Conservation (phyloP, 1,139 yeast species). For the Waltiozyma sp. region DNA sequence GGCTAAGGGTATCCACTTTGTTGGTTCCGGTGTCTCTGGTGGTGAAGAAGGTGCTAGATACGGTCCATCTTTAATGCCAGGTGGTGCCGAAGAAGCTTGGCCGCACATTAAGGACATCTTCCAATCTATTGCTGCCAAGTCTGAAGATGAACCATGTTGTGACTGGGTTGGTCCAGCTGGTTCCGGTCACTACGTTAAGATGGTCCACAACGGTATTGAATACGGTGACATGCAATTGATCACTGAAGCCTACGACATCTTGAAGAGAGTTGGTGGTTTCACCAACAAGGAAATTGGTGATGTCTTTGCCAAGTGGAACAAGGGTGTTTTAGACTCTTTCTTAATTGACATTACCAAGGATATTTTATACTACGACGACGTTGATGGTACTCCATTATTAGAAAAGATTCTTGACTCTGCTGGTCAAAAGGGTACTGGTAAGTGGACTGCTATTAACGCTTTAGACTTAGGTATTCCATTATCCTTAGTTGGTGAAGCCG, state of each 20-base stretch:
- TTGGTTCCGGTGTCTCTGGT: conserved; percentile 99
- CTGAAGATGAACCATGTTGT: conserved; percentile 99
- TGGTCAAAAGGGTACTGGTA: conserved; percentile 99
- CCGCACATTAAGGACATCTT: conserved; percentile 94
- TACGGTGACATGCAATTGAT: conserved; percentile 99
- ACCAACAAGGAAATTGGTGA: conserved; percentile 87
- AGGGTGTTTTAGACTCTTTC: conserved; percentile 95
- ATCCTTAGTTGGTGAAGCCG: conserved; percentile 97
- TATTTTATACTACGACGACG: conserved; percentile 73
- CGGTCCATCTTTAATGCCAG: conserved; percentile 99
- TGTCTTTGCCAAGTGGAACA: conserved; percentile 90
- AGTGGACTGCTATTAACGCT: conserved; percentile 99
- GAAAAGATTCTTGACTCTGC: conserved; percentile 96
- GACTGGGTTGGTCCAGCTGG: conserved; percentile 99
- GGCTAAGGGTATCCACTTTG: conserved; percentile 80
- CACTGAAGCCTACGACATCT: conserved; percentile 92
- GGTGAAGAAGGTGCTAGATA: conserved; percentile 99
- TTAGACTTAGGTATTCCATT: conserved; percentile 98
- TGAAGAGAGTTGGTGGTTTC: conserved; percentile 92
- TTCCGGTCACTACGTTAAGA: conserved; percentile 97
- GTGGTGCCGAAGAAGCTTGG: conserved; percentile 98
- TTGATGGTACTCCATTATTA: conserved; percentile 83
- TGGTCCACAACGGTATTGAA: conserved; percentile 99
- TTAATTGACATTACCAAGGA: conserved; percentile 95
- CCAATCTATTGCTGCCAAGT: conserved; percentile 92